Base-by-base conservation (phyloP, 495 filamentous ascomycete species). In the Daldinia caldariorum region DNA sequence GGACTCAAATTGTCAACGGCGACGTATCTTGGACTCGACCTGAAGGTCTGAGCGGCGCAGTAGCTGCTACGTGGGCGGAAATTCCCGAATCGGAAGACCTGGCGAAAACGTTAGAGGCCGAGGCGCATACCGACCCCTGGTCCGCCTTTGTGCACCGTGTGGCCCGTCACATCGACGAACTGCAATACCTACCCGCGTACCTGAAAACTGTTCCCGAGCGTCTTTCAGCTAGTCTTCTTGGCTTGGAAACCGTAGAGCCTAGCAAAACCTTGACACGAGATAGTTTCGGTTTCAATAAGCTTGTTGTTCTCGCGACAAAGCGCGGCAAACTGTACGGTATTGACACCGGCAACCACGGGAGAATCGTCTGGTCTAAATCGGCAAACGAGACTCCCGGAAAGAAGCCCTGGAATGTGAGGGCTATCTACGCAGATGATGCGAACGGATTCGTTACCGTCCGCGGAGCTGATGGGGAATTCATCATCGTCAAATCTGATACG, bases 81-180 rank as follows among this genome's bases (percentile, higher is more conserved):
- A 83, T 89, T 32, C 89, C 90, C 35, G 83, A 85, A 58, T 85
- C 87, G 26, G 89, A 94, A 74, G 85, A 88, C 29, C 81, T 97
- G 45, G 94, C 87, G 1, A 88, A 91, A 73, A 88, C 94, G 39
- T 83, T 99, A 31, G 89, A 97, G 64, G 87, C 89, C 7, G 95
- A 99, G 78, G 91, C 90, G 9, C 92, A 97, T 74, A 89, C 89
- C 76, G 94, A 90, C 73, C 80, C 92, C 10, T 71, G 89, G 16
- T 83, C 85, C 45, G 95, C 96, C 14, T 99, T 97, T 73, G 82
- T 94, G 39, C 94, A 97, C 79, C 89, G 95, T 2, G 84, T 97
- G 12, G 90, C 88, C 67, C 89, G 95, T 47, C 95, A 99, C 74
- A 61, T 91, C 8, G 82, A 86, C 39, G 94, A 97, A 69, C 85